Evolutionary conservation across 139 green algal genomes (phyloP).

Genomic region (Axilococcus clingmanii): DNA sequence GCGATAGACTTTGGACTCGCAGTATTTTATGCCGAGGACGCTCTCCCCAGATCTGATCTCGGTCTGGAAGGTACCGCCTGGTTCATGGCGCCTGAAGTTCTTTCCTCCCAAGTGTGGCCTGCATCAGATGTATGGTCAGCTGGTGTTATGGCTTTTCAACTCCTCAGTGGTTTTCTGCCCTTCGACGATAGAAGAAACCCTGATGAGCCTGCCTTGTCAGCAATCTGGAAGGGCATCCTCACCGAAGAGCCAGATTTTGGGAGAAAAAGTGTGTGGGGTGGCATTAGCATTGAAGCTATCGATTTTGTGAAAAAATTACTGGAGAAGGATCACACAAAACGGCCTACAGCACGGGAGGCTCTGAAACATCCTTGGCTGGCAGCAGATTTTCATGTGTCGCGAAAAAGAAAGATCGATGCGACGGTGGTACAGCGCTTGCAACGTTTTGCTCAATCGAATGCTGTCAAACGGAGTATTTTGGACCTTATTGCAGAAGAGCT

Average conservation of each 20-base stretch:
- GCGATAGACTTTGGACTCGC: conserved; percentile 90
- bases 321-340: conserved; percentile 59
- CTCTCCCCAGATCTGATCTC: conserved; percentile 66
- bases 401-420: conserved; percentile 28
- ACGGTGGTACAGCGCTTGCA: conserved; percentile 74
- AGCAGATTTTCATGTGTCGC: conserved; percentile 18
- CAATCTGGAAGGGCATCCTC: conserved; percentile 46
- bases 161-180: conserved; percentile 62
- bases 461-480: conserved; percentile 73
- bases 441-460: conserved; percentile 52
- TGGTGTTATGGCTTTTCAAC: conserved; percentile 82
- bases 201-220: conserved; percentile 52
- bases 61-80: conserved; percentile 83
- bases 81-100: conserved; percentile 73
- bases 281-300: conserved; percentile 60
- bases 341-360: conserved; percentile 57
- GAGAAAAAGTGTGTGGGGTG: conserved; percentile 35
- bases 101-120: conserved; percentile 56
- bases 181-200: conserved; percentile 76
- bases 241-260: conserved; percentile 10
- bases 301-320: conserved; percentile 72
- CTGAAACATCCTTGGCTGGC: conserved; percentile 72
- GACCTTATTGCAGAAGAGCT: conserved; percentile 85
- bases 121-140: conserved; percentile 76
- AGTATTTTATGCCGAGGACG: conserved; percentile 64